A percentile compares a stretch with the other conserved stretches of the same genome.
Conservation (phyloP, 129 eudicot genomes). For the Saussurea involucrata region DNA sequence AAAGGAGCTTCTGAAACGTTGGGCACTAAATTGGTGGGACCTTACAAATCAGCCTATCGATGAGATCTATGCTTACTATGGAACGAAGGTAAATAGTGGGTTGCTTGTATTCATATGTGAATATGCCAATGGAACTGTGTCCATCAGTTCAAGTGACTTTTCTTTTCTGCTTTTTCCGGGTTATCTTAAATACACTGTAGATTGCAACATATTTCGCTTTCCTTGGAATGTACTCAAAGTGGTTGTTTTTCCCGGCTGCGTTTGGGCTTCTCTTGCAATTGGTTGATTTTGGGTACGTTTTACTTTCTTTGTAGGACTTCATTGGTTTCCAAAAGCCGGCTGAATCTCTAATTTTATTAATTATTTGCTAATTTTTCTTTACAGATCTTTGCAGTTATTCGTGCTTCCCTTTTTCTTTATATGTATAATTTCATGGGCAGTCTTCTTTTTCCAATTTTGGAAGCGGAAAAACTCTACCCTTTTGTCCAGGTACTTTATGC, state of each 20-base stretch:
- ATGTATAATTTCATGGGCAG: slow-evolving; percentile 77
- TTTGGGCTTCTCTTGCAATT: slow-evolving; percentile 62
- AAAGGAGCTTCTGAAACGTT: slow-evolving; percentile 67
- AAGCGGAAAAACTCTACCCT: slow-evolving; percentile 79
- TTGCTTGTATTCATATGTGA: background rate
- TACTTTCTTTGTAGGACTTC: slow-evolving; percentile 1
- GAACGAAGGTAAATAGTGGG: slow-evolving; percentile 63
- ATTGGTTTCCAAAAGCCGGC: background rate
- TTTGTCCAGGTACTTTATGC: slow-evolving; percentile 55
- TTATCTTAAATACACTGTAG: slow-evolving; percentile 38
- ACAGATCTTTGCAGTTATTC: slow-evolving; percentile 70
- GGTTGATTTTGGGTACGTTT: slow-evolving; percentile 84
- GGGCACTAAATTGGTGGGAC: slow-evolving; percentile 92
- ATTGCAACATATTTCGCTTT: slow-evolving; percentile 88
- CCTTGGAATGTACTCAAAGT: slow-evolving; percentile 90
- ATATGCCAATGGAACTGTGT: background rate
- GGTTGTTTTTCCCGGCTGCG: slow-evolving; percentile 83
- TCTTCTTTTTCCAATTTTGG: slow-evolving; percentile 88
- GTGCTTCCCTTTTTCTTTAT: slow-evolving; percentile 81
- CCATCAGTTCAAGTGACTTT: background rate
- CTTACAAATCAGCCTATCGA: slow-evolving; percentile 84
- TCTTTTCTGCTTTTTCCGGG: background rate
- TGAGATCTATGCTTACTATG: slow-evolving; percentile 78
- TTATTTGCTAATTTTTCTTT: background rate
- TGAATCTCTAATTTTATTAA: background rate